Conservation (phyloP, 2,329 filamentous ascomycete genomes). For the Claviceps sp. region DNA sequence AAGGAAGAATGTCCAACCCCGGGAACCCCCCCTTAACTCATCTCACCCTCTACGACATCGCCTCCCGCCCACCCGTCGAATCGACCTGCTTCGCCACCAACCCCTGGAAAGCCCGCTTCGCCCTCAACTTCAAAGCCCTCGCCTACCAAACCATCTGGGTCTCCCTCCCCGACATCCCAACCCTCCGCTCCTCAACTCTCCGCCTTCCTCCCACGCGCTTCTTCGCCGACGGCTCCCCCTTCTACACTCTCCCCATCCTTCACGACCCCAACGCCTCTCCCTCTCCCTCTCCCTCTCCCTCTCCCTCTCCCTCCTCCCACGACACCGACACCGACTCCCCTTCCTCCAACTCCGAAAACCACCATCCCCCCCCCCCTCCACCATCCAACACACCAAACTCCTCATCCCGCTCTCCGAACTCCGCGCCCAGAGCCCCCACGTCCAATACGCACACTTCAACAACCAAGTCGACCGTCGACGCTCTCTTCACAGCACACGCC, state of each 20-base stretch:
- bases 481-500: conserved; percentile 33
- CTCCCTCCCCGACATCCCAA: conserved; percentile 34
- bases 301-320: background rate
- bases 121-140: conserved; percentile 28
- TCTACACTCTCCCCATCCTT: conserved; percentile 46
- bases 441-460: conserved; percentile 30
- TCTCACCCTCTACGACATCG: conserved; percentile 28
- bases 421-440: conserved; percentile 11
- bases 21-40: background rate
- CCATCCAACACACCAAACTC: conserved; percentile 6
- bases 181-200: conserved; percentile 30
- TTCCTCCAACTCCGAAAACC: too few species aligned
- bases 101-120: conserved; percentile 22
- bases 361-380: background rate
- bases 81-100: conserved; percentile 15
- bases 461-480: conserved; percentile 41
- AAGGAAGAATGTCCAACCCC: background rate
- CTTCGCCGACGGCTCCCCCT: conserved; percentile 42
- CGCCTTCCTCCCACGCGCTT: conserved; percentile 36
- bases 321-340: background rate
- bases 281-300: background rate
- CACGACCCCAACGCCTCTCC: conserved; percentile 21
- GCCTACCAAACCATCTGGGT: conserved; percentile 32
- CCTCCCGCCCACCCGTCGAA: conserved; percentile 17
- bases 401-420: conserved; percentile 25